Base-by-base conservation (phyloP, 495 filamentous ascomycete species). In the Daldinia bambusicola region DNA sequence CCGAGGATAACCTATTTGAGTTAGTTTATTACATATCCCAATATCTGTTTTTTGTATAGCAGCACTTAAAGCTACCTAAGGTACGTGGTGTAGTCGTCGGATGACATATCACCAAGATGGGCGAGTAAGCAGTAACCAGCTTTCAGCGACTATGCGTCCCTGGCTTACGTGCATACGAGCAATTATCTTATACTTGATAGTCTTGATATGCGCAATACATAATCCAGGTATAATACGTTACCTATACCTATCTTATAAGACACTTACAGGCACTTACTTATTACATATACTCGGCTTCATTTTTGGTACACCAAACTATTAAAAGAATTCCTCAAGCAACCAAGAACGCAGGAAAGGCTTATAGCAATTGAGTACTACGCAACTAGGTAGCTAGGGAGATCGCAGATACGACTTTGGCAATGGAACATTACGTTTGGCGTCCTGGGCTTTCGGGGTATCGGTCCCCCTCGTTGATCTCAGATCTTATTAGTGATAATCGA, bases 371-470 rank as follows among this genome's bases (percentile, higher is more conserved):
- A 51, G 20, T 68, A 61, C 70, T 55, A 72, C 61, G 70, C 55
- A 51, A 43, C 41, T 50, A 61, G 50, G 40, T 48, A 51, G 52
- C 41, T 50, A 61, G 55, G 40, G n/a, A 69, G 43, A 62, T 66
- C 65, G 41, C 61, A 56, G 62, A 73, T 73, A 61, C 43, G 53
- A 73, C 70, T 62, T 63, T 55, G 51, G 32, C 58, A 57, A 66
- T 69, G 66, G 66, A 61, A 60, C 57, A 61, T 13, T 16, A 22
- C 0, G 7, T 56, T 65, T 64, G 55, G 52, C 51, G 64, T 43
- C 69, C 64, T 36, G 31, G 51, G 52, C 51, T 67, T 43, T 57
- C 55, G 12, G 31, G 51, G 34, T 43, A 45, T 73, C 52, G 66
- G 65, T 66, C 51, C 56, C 57, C 61, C 55, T 66, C 61, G 48